Evolutionary conservation across 192 early-diverging fungal species (phyloP).

Genomic region (Hyaloraphidium curvatum): DNA sequence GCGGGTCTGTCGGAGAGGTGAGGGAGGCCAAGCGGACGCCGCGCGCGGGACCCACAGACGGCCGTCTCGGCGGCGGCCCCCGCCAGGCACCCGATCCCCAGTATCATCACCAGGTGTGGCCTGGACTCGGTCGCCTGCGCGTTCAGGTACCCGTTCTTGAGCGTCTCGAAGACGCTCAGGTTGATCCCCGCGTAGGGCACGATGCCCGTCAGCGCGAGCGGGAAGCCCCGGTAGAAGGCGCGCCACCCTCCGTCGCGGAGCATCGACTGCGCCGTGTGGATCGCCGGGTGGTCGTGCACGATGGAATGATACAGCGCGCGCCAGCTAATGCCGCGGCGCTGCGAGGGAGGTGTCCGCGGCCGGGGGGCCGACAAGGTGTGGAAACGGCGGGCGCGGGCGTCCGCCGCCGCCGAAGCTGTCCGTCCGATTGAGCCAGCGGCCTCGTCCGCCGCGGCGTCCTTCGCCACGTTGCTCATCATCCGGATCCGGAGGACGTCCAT

Average conservation of each 20-base stretch:
- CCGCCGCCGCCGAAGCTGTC: background rate
- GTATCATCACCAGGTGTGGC: too few species aligned
- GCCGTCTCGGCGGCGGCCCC: too few species aligned
- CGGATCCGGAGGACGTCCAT: conserved; percentile 56
- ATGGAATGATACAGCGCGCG: too few species aligned
- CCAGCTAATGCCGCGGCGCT: background rate
- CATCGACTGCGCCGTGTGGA: conserved; percentile 29
- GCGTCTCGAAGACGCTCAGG: conserved; percentile 48
- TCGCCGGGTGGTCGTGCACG: conserved; percentile 14
- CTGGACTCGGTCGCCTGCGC: conserved; percentile 21
- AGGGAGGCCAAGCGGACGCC: background rate
- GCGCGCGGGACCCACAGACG: too few species aligned
- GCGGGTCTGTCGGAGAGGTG: background rate
- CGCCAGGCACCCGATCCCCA: too few species aligned
- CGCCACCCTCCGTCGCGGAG: conserved; percentile 34
- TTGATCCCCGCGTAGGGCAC: conserved; percentile 61
- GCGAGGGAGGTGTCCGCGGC: background rate
- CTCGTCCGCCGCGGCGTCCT: conserved; percentile 3
- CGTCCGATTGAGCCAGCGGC: conserved; percentile 1
- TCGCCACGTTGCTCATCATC: conserved; percentile 39
- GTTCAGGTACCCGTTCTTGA: conserved; percentile 37
- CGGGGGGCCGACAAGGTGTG: background rate
- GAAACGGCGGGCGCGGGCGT: conserved; percentile 3
- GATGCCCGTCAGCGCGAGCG: conserved; percentile 39
- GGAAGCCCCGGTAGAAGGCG: conserved; percentile 42